Evolutionary conservation across 768 basidiomycete genomes (phyloP).

Genomic region (Tephrocybe sp.): DNA sequence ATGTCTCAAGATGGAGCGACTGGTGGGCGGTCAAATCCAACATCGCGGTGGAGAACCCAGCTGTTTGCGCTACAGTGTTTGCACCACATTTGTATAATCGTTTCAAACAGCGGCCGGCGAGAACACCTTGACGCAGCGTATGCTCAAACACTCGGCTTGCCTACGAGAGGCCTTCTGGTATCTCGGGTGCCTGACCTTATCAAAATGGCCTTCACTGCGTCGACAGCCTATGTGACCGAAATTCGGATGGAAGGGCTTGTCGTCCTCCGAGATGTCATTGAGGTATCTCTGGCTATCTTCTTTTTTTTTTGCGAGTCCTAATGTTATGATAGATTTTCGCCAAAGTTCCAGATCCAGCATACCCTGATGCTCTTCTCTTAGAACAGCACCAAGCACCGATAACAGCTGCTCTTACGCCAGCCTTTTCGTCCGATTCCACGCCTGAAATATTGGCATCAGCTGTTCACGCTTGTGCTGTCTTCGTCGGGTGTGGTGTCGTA

Average conservation of each 20-base stretch:
- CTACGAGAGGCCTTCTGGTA: conserved; percentile 66
- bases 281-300: conserved; percentile 47
- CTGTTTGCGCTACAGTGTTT: conserved; percentile 92
- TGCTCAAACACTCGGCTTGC: conserved; percentile 61
- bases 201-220: conserved; percentile 97
- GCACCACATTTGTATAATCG: conserved; percentile 82
- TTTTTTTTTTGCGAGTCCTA: background rate
- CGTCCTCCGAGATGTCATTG: conserved; percentile 89
- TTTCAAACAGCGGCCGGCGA: conserved; percentile 66
- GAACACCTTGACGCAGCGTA: conserved; percentile 84
- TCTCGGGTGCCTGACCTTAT: conserved; percentile 91
- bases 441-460: conserved; percentile 94
- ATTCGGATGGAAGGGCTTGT: conserved; percentile 90
- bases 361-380: conserved; percentile 83
- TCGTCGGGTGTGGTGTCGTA: conserved; percentile 93
- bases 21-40: conserved; percentile 42
- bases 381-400: conserved; percentile 99
- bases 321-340: conserved; percentile 72
- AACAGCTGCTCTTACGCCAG: conserved; percentile 94
- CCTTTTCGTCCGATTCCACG: conserved; percentile 92
- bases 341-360: conserved; percentile 86
- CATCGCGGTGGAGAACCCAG: conserved; percentile 95
- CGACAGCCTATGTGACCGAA: conserved; percentile 94
- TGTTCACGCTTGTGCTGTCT: conserved; percentile 90
- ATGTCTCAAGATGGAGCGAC: conserved; percentile 41